A percentile compares a stretch with the other conserved stretches of the same genome.
phyloP scores from a whole-genome alignment of 2,329 filamentous ascomycete species.

The Trichoderma breve region DNA sequence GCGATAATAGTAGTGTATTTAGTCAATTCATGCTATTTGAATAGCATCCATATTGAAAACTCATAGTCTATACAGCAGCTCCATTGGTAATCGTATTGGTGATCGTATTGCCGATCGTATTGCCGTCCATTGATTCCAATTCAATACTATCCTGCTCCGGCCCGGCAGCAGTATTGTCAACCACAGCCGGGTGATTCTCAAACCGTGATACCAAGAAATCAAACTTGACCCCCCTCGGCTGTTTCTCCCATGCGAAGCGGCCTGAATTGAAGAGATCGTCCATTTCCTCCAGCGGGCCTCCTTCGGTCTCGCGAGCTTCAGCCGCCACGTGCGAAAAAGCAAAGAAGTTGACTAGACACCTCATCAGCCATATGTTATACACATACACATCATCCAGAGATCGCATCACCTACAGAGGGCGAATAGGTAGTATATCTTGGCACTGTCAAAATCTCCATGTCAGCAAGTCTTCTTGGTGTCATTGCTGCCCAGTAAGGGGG shows the following conservation, averaged over 20 bases:
- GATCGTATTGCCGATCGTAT: background rate
- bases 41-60: background rate
- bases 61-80: background rate
- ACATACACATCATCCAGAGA: background rate
- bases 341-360: slow-evolving; percentile 40
- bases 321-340: slow-evolving; percentile 69
- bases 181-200: slow-evolving; percentile 38
- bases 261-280: slow-evolving; percentile 63
- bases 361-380: background rate
- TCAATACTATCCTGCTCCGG: background rate
- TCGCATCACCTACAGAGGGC: slow-evolving; percentile 48
- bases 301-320: slow-evolving; percentile 75
- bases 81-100: background rate
- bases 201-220: slow-evolving; percentile 49
- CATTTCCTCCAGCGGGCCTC: slow-evolving; percentile 67
- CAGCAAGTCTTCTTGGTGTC: background rate
- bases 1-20: background rate
- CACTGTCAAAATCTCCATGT: slow-evolving; percentile 30
- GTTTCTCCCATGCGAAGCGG: slow-evolving; percentile 56
- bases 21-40: background rate
- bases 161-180: slow-evolving; percentile 31
- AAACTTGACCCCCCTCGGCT: slow-evolving; percentile 42
- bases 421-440: slow-evolving; percentile 71
- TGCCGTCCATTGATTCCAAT: background rate
- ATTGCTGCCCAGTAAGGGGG: background rate